Evolutionary conservation across 2,329 filamentous ascomycete species (phyloP).

Genomic region (Cladophialophora yegresii): DNA sequence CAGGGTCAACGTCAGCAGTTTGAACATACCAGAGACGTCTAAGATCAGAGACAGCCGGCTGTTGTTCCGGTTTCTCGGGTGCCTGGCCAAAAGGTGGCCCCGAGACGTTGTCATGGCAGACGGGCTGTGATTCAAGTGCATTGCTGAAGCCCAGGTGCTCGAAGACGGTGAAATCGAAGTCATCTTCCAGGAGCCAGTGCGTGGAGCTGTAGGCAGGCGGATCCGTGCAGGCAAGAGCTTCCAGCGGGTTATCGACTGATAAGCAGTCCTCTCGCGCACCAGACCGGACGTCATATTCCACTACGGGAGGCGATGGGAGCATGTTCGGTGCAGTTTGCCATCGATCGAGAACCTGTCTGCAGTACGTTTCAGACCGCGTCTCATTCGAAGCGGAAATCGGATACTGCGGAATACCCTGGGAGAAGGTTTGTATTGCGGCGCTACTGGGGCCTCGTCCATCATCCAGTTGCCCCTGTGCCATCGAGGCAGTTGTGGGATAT

Average conservation of each 20-base stretch:
- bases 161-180: conserved; percentile 24
- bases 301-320: neutral
- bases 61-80: neutral
- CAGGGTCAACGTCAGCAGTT: conserved; percentile 6
- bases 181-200: conserved; percentile 23
- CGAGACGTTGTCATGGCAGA: neutral
- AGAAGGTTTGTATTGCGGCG: neutral
- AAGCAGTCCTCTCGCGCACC: neutral
- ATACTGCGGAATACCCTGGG: neutral
- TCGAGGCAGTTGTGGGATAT: neutral
- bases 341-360: neutral
- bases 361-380: neutral
- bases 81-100: neutral
- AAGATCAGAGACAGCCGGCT: conserved; percentile 16
- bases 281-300: neutral
- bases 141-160: conserved; percentile 5
- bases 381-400: neutral
- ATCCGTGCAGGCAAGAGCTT: conserved; percentile 1
- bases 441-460: neutral
- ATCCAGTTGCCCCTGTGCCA: neutral
- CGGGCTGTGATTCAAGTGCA: neutral
- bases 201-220: conserved; percentile 3
- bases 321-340: neutral
- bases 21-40: conserved; percentile 19
- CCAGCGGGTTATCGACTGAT: neutral